Percentiles rank a stretch among this genome's conserved stretches.
Evolutionary conservation across 768 basidiomycete species (phyloP).

Genomic region (Holtermanniella nyarrowii): DNA sequence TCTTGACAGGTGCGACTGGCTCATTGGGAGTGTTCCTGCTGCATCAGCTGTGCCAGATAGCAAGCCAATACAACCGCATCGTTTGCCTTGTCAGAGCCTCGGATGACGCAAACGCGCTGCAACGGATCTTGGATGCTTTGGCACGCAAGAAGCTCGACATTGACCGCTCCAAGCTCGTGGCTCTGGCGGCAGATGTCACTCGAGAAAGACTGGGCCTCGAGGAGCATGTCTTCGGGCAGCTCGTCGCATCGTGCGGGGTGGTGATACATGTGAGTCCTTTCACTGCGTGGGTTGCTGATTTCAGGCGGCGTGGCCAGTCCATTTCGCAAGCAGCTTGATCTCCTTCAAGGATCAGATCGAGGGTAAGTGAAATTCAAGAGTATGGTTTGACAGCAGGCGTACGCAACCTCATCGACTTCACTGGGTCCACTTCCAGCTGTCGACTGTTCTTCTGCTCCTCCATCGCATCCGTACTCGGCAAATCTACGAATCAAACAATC

Average conservation of each 20-base stretch:
- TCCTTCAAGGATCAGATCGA: conserved; percentile 33
- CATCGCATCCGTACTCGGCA: conserved; percentile 30
- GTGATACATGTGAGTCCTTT: conserved; percentile 27
- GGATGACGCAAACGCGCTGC: no score
- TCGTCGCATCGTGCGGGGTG: conserved; percentile 10
- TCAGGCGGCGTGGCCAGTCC: conserved; percentile 39
- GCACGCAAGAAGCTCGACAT: no score
- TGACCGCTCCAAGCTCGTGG: no score
- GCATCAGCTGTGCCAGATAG: conserved; percentile 5
- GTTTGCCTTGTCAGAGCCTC: conserved; percentile 34
- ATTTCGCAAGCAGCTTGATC: conserved; percentile 31
- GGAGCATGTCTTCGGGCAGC: conserved; percentile 5
- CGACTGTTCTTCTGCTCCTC: conserved; percentile 37
- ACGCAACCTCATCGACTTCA: conserved; percentile 18
- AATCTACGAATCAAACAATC: conserved; percentile 1
- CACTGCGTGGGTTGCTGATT: not conserved
- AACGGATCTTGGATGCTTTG: conserved; percentile 6
- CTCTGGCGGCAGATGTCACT: no score
- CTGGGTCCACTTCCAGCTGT: conserved; percentile 5
- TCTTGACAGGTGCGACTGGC: conserved; percentile 39
- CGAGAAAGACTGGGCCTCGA: no score
- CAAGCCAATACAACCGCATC: conserved; percentile 8
- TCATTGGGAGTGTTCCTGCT: conserved; percentile 34
- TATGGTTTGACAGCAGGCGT: conserved; percentile 12
- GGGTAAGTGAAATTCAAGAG: conserved; percentile 13